Percentiles rank a stretch among this genome's conserved stretches.
Evolutionary conservation across 1,284 basidiomycete genomes (phyloP).

Genomic region (Sporisorium iseilematis-ciliati): DNA sequence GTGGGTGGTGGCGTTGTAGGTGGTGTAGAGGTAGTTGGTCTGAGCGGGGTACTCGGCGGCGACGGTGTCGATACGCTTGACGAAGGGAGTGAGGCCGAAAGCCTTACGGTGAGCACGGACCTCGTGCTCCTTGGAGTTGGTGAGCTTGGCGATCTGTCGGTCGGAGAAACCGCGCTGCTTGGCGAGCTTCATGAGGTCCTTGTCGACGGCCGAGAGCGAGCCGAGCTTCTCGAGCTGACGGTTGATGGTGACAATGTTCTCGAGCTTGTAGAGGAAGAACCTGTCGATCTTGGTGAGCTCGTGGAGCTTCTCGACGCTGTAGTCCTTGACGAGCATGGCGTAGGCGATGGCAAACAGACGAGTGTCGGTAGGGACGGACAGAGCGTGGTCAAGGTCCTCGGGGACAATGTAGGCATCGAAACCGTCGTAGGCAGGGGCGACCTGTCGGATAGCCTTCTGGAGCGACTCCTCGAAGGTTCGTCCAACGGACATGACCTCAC

Average conservation of each 20-base stretch:
- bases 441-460: conserved; percentile 97
- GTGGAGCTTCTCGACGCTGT: conserved; percentile 89
- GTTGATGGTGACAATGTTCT: conserved; percentile 82
- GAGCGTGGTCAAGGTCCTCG: conserved; percentile 83
- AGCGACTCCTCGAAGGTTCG: conserved; percentile 98
- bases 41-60: conserved; percentile 98
- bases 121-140: conserved; percentile 76
- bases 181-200: conserved; percentile 66
- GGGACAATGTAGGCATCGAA: conserved; percentile 80
- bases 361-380: conserved; percentile 84
- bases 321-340: conserved; percentile 93
- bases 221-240: conserved; percentile 70
- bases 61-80: conserved; percentile 99
- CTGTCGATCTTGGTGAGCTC: conserved; percentile 94
- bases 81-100: conserved; percentile 90
- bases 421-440: conserved; percentile 84
- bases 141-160: conserved; percentile 85
- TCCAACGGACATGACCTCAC: conserved; percentile 99
- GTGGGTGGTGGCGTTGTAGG: conserved; percentile 96
- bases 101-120: conserved; percentile 89
- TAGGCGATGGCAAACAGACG: conserved; percentile 96
- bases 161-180: conserved; percentile 82
- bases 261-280: conserved; percentile 99
- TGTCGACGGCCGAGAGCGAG: conserved; percentile 74
- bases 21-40: conserved; percentile 99